A percentile compares a stretch with the other conserved stretches of the same genome.
phyloP scores from a whole-genome alignment of 73 alveolate species.

The Tetrahymena thermophila region DNA sequence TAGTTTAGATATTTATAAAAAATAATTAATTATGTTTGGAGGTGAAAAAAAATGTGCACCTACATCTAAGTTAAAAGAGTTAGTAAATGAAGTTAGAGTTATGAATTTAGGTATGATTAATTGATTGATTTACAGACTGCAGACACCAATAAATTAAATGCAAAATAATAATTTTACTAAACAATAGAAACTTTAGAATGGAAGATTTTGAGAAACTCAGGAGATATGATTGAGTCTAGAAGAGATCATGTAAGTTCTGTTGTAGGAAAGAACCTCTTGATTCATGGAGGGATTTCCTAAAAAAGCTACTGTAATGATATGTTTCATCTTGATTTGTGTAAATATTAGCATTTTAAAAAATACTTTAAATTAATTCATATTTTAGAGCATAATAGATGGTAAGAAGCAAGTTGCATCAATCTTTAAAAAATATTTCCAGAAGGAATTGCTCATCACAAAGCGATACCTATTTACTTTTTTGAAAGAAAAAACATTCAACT shows the following conservation, averaged over 20 bases:
- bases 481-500: neutral
- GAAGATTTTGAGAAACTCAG: neutral
- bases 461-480: neutral
- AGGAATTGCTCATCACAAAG: neutral
- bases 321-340: neutral
- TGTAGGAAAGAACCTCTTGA: neutral
- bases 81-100: neutral
- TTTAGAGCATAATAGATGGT: neutral
- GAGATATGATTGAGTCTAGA: neutral
- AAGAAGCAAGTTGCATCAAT: neutral
- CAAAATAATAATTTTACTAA: neutral
- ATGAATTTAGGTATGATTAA: neutral
- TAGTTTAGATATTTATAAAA: neutral
- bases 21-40: neutral
- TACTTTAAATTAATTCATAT: too few relatives aligned
- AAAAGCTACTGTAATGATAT: neutral
- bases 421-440: neutral
- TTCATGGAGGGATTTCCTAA: neutral
- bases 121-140: neutral
- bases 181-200: neutral
- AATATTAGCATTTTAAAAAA: too few relatives aligned
- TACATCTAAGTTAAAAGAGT: neutral
- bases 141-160: too few relatives aligned
- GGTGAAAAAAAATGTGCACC: neutral
- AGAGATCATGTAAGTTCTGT: neutral